Conservation (phyloP, 768 basidiomycete species). For the Lactarius deliciosus region DNA sequence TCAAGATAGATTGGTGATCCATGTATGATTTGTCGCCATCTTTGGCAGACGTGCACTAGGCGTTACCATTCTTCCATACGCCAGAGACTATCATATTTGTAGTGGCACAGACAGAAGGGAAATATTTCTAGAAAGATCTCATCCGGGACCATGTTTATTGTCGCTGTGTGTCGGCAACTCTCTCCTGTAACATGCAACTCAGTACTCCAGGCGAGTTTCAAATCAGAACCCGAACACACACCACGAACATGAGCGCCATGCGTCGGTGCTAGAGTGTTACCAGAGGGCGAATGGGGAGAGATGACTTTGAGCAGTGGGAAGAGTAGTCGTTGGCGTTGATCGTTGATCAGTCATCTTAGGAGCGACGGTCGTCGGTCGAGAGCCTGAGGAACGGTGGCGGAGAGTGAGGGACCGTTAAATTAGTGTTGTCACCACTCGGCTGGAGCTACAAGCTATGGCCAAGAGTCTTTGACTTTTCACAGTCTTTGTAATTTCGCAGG, state of each 20-base stretch:
- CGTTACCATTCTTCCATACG: background rate
- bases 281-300: too few relatives aligned
- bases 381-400: too few relatives aligned
- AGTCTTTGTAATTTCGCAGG: too few relatives aligned
- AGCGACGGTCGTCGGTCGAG: too few relatives aligned
- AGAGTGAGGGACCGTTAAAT: too few relatives aligned
- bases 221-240: background rate
- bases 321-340: background rate
- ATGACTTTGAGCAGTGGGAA: too few relatives aligned
- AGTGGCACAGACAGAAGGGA: too few relatives aligned
- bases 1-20: background rate
- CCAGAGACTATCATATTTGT: too few relatives aligned
- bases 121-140: background rate
- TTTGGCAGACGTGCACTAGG: background rate
- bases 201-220: background rate
- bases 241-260: too few relatives aligned
- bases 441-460: too few relatives aligned
- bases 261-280: background rate
- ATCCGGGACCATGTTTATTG: background rate
- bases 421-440: too few relatives aligned
- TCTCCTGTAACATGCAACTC: background rate
- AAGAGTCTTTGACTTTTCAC: too few relatives aligned
- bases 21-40: background rate
- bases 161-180: background rate
- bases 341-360: background rate